A percentile compares a stretch with the other conserved stretches of the same genome.
Conservation (phyloP, 1,284 basidiomycete species). For the Xerocomus nothofagi region DNA sequence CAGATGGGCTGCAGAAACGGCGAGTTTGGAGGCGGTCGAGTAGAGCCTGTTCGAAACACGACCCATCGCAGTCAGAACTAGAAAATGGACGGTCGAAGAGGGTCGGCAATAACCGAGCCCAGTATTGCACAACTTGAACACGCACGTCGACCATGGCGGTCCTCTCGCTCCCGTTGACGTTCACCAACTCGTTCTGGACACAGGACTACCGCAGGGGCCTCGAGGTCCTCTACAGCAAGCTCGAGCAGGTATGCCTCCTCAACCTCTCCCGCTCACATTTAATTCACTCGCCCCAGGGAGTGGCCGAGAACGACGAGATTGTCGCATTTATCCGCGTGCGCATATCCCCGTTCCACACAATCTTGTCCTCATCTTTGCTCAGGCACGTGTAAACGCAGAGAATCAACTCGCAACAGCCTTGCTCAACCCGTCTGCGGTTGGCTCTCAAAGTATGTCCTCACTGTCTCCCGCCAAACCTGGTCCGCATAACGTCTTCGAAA, state of each 20-base stretch:
- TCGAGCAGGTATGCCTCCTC: slow-evolving; percentile 64
- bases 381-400: slow-evolving; percentile 71
- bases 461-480: not conserved
- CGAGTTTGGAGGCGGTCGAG: slow-evolving; percentile 54
- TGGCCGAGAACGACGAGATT: slow-evolving; percentile 79
- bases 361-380: slow-evolving; percentile 7
- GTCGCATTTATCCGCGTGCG: slow-evolving; percentile 78
- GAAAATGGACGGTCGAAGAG: not conserved
- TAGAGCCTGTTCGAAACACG: slow-evolving; percentile 61
- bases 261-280: slow-evolving; percentile 17
- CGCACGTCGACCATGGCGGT: slow-evolving; percentile 62
- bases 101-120: slow-evolving; percentile 28
- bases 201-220: slow-evolving; percentile 84
- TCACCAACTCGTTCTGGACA: slow-evolving; percentile 91
- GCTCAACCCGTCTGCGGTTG: slow-evolving; percentile 51
- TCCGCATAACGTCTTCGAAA: slow-evolving; percentile 36
- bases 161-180: slow-evolving; percentile 79
- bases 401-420: slow-evolving; percentile 57
- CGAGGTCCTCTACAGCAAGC: slow-evolving; percentile 72
- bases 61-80: slow-evolving; percentile 41
- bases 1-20: slow-evolving; percentile 55
- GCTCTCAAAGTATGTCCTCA: slow-evolving; percentile 47
- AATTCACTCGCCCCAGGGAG: slow-evolving; percentile 49
- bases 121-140: slow-evolving; percentile 33
- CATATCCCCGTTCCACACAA: slow-evolving; percentile 11